Conservation (phyloP, 257 asterid genomes). For the Marsdenia floribunda region DNA sequence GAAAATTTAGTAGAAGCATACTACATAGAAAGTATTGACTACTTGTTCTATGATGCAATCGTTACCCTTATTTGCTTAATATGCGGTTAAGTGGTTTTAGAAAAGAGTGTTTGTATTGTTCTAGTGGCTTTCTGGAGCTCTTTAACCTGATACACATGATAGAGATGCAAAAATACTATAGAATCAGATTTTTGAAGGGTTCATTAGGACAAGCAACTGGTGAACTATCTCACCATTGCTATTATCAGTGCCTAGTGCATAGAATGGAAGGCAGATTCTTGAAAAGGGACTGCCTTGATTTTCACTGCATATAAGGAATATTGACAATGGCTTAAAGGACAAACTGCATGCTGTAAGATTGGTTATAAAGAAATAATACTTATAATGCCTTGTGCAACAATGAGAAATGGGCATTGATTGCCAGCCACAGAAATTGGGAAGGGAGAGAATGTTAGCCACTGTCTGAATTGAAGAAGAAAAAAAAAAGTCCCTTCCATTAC, state of each 20-base stretch:
- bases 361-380: not conserved
- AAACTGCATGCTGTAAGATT: too few species aligned
- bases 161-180: slow-evolving; percentile 16
- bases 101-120: slow-evolving; percentile 74
- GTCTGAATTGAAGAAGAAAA: not conserved
- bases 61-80: too few species aligned
- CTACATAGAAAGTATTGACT: too few species aligned
- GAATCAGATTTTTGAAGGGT: not conserved
- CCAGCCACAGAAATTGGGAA: not conserved
- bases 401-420: not conserved
- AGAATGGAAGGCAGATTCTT: not conserved
- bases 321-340: too few species aligned
- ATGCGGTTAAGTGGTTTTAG: too few species aligned
- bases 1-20: too few species aligned
- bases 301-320: too few species aligned
- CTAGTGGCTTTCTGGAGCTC: slow-evolving; percentile 91
- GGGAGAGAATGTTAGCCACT: not conserved
- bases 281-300: too few species aligned
- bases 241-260: slow-evolving; percentile 59
- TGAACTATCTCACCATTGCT: slow-evolving; percentile 53
- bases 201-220: not conserved
- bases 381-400: not conserved
- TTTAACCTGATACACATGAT: slow-evolving; percentile 45
- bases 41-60: too few species aligned
- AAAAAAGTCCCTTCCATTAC: not conserved